phyloP scores from a whole-genome alignment of 2,329 filamentous ascomycete species.

The Exophiala sideris region DNA sequence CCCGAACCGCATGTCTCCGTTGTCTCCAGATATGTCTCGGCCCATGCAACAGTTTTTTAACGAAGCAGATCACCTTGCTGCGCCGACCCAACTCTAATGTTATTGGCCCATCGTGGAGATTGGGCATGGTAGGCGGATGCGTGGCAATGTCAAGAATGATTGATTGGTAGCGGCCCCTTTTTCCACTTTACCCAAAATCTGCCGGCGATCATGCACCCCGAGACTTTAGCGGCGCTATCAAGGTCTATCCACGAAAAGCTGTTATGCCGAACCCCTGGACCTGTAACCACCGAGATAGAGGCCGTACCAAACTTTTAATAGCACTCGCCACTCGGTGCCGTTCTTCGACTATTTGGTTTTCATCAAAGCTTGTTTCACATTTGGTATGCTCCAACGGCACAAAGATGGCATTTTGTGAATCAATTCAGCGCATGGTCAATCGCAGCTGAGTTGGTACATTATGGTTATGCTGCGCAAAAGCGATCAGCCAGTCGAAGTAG shows the following conservation, averaged over 20 bases:
- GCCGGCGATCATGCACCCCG: slow-evolving; percentile 2
- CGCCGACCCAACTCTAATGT: background rate
- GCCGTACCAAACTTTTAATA: slow-evolving; percentile 19
- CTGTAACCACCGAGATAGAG: background rate
- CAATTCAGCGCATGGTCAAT: background rate
- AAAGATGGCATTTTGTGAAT: background rate
- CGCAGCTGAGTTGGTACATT: too few relatives aligned
- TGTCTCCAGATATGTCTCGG: slow-evolving; percentile 14
- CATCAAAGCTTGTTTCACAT: slow-evolving; percentile 14
- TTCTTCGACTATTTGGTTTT: slow-evolving; percentile 15
- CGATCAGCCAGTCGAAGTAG: too few relatives aligned
- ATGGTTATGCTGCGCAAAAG: too few relatives aligned
- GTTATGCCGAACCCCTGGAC: background rate
- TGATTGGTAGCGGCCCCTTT: slow-evolving; percentile 10
- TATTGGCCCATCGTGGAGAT: slow-evolving; percentile 15
- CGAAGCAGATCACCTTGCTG: slow-evolving; percentile 3
- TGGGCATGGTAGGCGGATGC: slow-evolving; percentile 7
- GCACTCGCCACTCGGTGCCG: slow-evolving; percentile 18
- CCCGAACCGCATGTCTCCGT: slow-evolving; percentile 12
- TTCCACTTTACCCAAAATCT: slow-evolving; percentile 1
- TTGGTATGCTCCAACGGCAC: background rate
- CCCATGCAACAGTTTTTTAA: background rate
- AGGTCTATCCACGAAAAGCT: background rate
- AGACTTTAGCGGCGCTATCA: background rate
- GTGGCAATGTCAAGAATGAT: slow-evolving; percentile 2